These are phyloP conservation scores for Prinsepia uniflora DNA, from an alignment of 306 rosid species.

Conservation along the genomic window DNA sequence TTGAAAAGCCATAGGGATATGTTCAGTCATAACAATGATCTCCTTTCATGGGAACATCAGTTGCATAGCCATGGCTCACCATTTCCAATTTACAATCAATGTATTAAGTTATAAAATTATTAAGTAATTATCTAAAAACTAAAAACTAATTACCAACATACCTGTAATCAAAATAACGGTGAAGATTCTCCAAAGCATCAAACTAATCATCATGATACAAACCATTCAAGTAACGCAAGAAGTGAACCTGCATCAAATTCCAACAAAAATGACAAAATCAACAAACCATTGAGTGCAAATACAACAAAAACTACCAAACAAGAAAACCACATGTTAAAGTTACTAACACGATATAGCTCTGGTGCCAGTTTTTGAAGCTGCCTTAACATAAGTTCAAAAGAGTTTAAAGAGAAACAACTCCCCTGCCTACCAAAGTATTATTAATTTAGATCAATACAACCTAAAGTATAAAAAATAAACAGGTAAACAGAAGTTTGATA, in stretches of 20 bases:
- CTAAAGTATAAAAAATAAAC: conserved; percentile 8
- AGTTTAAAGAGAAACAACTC: conserved; percentile 62
- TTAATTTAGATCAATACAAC: conserved; percentile 21
- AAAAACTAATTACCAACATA: conserved; percentile 28
- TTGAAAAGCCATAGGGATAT: neutral
- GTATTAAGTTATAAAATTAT: conserved; percentile 5
- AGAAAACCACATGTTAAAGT: too few relatives aligned
- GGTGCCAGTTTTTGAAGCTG: too few relatives aligned
- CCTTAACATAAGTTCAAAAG: conserved; percentile 62
- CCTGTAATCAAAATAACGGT: conserved; percentile 95
- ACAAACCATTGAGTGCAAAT: too few relatives aligned
- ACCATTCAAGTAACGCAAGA: too few relatives aligned
- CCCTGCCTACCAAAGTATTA: conserved; percentile 57
- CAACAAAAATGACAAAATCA: too few relatives aligned
- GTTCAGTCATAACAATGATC: neutral
- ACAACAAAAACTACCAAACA: too few relatives aligned
- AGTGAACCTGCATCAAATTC: too few relatives aligned
- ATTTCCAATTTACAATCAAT: neutral
- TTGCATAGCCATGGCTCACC: neutral
- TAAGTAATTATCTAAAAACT: neutral
- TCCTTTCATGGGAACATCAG: neutral
- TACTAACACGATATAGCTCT: too few relatives aligned
- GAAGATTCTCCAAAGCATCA: conserved; percentile 85
- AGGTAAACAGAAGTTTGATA: neutral
- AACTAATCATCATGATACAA: conserved; percentile 76